These are phyloP conservation scores for Wickerhamiella sorbophila DNA, from an alignment of 805 yeast genomes.

Conservation along the genomic window DNA sequence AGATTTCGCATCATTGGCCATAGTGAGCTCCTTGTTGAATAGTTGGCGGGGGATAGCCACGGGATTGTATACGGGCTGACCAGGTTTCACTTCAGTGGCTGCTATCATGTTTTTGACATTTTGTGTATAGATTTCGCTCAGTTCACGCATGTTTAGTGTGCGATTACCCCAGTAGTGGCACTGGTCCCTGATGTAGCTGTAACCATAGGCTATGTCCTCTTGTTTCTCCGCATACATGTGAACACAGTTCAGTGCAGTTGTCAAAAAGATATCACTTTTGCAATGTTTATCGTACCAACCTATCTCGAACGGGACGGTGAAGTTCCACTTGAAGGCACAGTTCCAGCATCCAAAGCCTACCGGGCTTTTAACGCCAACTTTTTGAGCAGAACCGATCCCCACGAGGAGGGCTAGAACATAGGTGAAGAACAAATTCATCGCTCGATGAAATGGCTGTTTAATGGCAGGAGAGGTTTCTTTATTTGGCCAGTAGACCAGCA, in stretches of 20 bases:
- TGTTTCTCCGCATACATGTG: conserved; percentile 14
- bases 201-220: conserved; percentile 18
- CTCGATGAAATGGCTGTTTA: neutral
- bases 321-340: conserved; percentile 22
- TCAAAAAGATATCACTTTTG: conserved; percentile 18
- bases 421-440: neutral
- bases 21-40: conserved; percentile 11
- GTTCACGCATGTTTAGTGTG: conserved; percentile 14
- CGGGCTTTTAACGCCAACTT: conserved; percentile 21
- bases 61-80: conserved; percentile 8
- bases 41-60: conserved; percentile 10
- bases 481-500: too few species aligned
- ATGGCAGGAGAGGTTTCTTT: too few species aligned
- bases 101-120: conserved; percentile 13
- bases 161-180: conserved; percentile 22
- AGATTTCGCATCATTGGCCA: conserved; percentile 18
- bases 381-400: conserved; percentile 14
- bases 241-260: conserved; percentile 22
- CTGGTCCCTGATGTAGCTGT: conserved; percentile 17
- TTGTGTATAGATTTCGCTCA: conserved; percentile 21
- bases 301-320: conserved; percentile 19
- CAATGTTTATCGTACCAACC: conserved; percentile 20
- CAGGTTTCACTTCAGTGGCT: conserved; percentile 5
- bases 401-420: neutral
- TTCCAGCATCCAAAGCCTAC: conserved; percentile 24